These are phyloP conservation scores for Ophiostoma populinum DNA, from an alignment of 2,329 filamentous ascomycete species.

Conservation along the genomic window DNA sequence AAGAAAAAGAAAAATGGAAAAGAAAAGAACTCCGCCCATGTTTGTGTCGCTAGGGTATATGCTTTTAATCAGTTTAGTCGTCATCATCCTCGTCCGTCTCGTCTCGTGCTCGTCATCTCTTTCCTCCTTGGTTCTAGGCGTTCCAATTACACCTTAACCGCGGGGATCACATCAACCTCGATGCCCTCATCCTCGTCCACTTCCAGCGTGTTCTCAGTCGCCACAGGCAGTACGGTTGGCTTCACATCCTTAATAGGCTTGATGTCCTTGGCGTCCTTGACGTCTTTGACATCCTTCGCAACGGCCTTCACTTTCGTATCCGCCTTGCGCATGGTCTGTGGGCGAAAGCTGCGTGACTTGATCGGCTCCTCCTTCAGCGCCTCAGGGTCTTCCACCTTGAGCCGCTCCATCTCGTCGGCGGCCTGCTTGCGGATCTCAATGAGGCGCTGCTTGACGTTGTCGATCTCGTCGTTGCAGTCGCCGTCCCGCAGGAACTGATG, in stretches of 20 bases:
- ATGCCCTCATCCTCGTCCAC: slow-evolving; percentile 1
- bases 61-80: not conserved
- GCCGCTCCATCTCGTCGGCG: slow-evolving; percentile 38
- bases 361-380: slow-evolving; percentile 23
- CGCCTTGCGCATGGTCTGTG: slow-evolving; percentile 35
- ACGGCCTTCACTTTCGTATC: slow-evolving; percentile 14
- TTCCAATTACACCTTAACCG: not conserved
- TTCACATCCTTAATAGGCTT: no score
- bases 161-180: slow-evolving; percentile 25
- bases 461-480: slow-evolving; percentile 63
- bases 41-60: not conserved
- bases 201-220: not conserved
- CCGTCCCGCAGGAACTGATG: slow-evolving; percentile 82
- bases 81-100: not conserved
- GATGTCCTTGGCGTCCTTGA: not conserved
- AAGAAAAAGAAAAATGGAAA: not conserved
- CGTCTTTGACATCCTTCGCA: slow-evolving; percentile 8
- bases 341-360: slow-evolving; percentile 31
- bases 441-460: slow-evolving; percentile 49
- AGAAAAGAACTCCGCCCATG: not conserved
- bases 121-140: not conserved
- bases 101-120: not conserved
- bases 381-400: slow-evolving; percentile 34
- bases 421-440: slow-evolving; percentile 44
- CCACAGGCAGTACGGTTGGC: no score